A percentile compares a stretch with the other conserved stretches of the same genome.
phyloP scores from a whole-genome alignment of 345 rosid genomes.

The Moricandia arvensis region DNA sequence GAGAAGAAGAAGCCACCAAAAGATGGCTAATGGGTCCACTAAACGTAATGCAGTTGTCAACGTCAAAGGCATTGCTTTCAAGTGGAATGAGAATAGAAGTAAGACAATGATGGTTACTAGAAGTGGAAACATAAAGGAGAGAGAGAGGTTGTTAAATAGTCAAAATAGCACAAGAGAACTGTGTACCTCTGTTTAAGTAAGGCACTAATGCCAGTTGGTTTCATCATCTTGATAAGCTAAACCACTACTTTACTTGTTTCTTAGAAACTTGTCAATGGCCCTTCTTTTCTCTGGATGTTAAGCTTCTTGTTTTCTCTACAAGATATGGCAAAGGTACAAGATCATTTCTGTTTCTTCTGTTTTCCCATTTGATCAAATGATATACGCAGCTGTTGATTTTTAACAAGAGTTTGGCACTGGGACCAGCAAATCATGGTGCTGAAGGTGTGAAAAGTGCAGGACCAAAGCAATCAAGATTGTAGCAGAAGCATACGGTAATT shows the following conservation, averaged over 20 bases:
- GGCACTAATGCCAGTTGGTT: not conserved
- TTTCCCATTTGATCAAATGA: not conserved
- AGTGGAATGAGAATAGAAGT: not conserved
- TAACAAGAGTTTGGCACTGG: not conserved
- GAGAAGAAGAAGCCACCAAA: not conserved
- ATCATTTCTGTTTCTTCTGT: not conserved
- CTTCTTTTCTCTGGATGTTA: not conserved
- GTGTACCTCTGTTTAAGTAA: not conserved
- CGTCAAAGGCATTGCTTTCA: constrained; percentile 7
- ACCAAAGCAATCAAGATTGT: constrained; percentile 14
- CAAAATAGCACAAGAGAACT: not conserved
- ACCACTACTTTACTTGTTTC: not conserved
- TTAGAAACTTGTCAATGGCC: not conserved
- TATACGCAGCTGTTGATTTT: not conserved
- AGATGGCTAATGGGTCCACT: not conserved
- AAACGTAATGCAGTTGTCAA: not conserved
- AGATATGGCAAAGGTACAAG: constrained; percentile 4
- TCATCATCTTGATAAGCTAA: constrained; percentile 12
- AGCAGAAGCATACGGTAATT: not conserved
- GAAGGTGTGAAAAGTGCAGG: constrained; percentile 17
- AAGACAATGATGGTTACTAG: not conserved
- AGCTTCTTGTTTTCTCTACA: not conserved
- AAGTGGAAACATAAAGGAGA: not conserved
- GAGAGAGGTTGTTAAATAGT: not conserved
- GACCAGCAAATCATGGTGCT: constrained; percentile 1